Evolutionary conservation across 2,329 filamentous ascomycete species (phyloP), one percentile per base, ranked within the genome.

Genomic region (Trichoderma sp.): DNA sequence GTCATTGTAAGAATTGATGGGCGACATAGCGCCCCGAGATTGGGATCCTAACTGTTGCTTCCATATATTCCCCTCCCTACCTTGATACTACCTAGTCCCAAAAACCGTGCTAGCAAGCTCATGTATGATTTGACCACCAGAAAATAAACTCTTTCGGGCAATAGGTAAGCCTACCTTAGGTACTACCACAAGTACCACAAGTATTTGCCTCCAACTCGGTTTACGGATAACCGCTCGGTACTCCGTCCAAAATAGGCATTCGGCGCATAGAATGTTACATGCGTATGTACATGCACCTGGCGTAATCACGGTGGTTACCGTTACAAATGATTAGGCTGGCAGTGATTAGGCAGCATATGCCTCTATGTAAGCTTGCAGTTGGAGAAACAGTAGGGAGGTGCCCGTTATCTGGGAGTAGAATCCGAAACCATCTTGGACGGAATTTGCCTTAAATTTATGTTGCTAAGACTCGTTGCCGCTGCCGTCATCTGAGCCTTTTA

Each of bases 241-340:
- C n/a, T 13, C 21, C 40, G 40, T 59, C 47, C 55, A 37, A 49
- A 66, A 66, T 37, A 58, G 53, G 52, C 53, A 65, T 65, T 43
- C 31, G 62, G 62, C 43, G 63, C 61, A 52, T 37, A 35, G 29
- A 37, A 37, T 40, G 33, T 13, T 24, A 43, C 40, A 49, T 27
- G 27, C 27, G n/a, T n/a, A n/a, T n/a, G n/a, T n/a, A 27, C 27
- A 27, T 11, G 19, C 49, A 52, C 43, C 27, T n/a, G 19, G 40
- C 40, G 40, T 43, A 43, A 8, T 19, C 40, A 43, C 40, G 40
- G 40, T 16, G 40, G 19, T 43, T 43, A 43, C 40, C 40, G 40
- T 7, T n/a, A 19, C 40, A n/a, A 21, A 49, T 49, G 13, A 49
- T 13, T 21, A 5, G 47, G 47, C 21, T 24, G 11, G n/a, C 21